phyloP scores from a whole-genome alignment of 148 eudicot genomes.

The Dianthus caryophyllus region DNA sequence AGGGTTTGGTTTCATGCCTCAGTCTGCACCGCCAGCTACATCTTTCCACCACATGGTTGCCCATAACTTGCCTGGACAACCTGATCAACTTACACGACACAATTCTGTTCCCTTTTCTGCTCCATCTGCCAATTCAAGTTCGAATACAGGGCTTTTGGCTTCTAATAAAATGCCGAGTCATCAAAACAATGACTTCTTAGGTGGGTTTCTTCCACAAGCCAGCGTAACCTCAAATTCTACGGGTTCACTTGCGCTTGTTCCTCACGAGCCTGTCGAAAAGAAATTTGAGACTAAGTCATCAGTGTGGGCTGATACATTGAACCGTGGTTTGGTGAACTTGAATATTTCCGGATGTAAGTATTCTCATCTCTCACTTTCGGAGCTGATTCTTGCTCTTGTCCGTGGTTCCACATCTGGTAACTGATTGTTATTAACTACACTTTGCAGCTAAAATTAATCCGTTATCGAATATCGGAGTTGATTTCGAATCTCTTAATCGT shows the following conservation, averaged over 20 bases:
- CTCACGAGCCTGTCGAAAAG: slow-evolving; percentile 54
- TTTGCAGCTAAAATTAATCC: slow-evolving; percentile 92
- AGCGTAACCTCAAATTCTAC: slow-evolving; percentile 33
- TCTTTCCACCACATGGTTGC: slow-evolving; percentile 27
- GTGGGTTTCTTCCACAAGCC: slow-evolving; percentile 35
- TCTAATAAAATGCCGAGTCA: slow-evolving; percentile 23
- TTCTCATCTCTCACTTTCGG: not conserved
- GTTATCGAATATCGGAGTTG: slow-evolving; percentile 71
- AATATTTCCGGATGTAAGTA: slow-evolving; percentile 93
- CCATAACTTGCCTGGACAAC: slow-evolving; percentile 34
- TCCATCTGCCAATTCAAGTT: slow-evolving; percentile 22
- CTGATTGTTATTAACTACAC: too few relatives aligned
- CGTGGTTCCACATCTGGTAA: too few relatives aligned
- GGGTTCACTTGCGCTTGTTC: slow-evolving; percentile 44
- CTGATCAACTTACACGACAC: slow-evolving; percentile 30
- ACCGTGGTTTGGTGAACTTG: slow-evolving; percentile 81
- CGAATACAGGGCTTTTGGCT: slow-evolving; percentile 30
- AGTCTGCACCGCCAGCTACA: slow-evolving; percentile 25
- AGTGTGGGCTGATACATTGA: slow-evolving; percentile 95
- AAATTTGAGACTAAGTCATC: slow-evolving; percentile 88
- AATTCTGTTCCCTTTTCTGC: slow-evolving; percentile 32
- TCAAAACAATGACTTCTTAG: slow-evolving; percentile 29
- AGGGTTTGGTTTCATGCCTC: slow-evolving; percentile 28
- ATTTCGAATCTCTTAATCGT: slow-evolving; percentile 89
- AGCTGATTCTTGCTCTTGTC: too few relatives aligned